Evolutionary conservation across 2,329 filamentous ascomycete species (phyloP), one percentile per base, ranked within the genome.

Genomic region (Monilinia fructigena): DNA sequence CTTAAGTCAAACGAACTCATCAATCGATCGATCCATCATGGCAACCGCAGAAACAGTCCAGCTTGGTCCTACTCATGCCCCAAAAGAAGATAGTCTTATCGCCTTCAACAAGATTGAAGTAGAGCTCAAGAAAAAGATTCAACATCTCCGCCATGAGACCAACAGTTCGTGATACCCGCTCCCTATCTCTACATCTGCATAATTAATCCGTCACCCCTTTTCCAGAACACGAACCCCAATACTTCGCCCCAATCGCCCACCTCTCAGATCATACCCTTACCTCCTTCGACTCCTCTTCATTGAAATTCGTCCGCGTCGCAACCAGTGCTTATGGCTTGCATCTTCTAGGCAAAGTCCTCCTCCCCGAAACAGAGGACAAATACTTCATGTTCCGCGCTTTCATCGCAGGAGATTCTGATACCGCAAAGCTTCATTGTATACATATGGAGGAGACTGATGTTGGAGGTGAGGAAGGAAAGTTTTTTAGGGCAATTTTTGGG

Each of bases 171-270:
- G 8, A 23, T 26, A 56, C 28, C 23, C 20, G 26, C 55, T 47
- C 3, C 35, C 28, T 14, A 47, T 10, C n/a, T 31, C 23, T 11
- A 12, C 28, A 7, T 6, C 50, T 8, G 3, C 18, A 31, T 11
- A 12, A 28, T 52, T 66, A 55, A 55, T 31, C 42, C 14, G 7
- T 18, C 14, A 16, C 12, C 64, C 28, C 56, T 50, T 28, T 23
- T 4, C 4, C 54, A 83, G 82, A 85, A 72, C 83, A 86, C 70
- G 83, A 85, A 69, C 79, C 79, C 11, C 80, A 83, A 68, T 85
- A 84, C 74, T 86, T 86, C 77, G 79, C 80, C n/a, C 79, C 81
- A 2, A 81, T 81, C 42, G 48, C 67, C 8, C 62, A 73, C 40
- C 63, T 76, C 42, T 70, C 73, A 20, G 68, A 75, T 50, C 60